Evolutionary conservation across 805 yeast genomes (phyloP).

Genomic region (Teunomyces barrocoloradensis): DNA sequence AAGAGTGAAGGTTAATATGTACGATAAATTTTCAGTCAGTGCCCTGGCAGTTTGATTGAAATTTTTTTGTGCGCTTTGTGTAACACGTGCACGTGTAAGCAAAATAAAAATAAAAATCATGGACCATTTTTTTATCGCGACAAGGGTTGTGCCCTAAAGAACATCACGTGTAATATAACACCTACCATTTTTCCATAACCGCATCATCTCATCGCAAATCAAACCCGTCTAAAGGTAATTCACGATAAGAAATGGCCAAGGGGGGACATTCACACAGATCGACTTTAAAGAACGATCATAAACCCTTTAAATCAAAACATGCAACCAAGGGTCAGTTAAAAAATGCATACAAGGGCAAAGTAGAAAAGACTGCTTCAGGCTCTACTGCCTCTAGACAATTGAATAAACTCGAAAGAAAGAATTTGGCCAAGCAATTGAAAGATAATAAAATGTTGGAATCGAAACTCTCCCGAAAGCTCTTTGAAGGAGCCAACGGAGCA

Average conservation of each 20-base stretch:
- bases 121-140: background rate
- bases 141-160: slow-evolving; percentile 9
- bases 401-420: slow-evolving; percentile 66
- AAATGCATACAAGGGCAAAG: slow-evolving; percentile 79
- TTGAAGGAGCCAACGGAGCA: slow-evolving; percentile 77
- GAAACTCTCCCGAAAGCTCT: slow-evolving; percentile 60
- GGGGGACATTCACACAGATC: slow-evolving; percentile 80
- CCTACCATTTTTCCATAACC: background rate
- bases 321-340: slow-evolving; percentile 85
- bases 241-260: slow-evolving; percentile 44
- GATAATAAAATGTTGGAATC: slow-evolving; percentile 64
- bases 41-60: slow-evolving; percentile 2
- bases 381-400: slow-evolving; percentile 35
- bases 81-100: background rate
- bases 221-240: background rate
- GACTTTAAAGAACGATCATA: slow-evolving; percentile 78
- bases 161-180: slow-evolving; percentile 3
- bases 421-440: slow-evolving; percentile 73
- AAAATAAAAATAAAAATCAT: background rate
- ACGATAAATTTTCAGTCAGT: slow-evolving; percentile 7
- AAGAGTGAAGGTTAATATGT: slow-evolving; percentile 8
- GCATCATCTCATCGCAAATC: slow-evolving; percentile 12
- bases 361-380: slow-evolving; percentile 57
- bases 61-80: background rate
- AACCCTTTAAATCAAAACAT: slow-evolving; percentile 89